Percentiles rank a stretch among this genome's conserved stretches.
Conservation (phyloP, 345 rosid genomes). For the Dipteronia sinensis region DNA sequence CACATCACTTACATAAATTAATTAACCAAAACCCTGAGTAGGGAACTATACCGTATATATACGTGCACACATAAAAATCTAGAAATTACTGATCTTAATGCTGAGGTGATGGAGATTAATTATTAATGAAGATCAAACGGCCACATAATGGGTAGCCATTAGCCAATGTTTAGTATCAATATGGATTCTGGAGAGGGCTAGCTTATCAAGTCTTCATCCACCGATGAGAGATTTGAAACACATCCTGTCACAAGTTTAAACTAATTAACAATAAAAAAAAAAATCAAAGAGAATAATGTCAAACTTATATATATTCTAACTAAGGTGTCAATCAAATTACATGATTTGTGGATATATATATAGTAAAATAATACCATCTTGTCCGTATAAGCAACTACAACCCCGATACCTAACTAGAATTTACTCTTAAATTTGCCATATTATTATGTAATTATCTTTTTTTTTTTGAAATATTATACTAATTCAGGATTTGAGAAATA, state of each 20-base stretch:
- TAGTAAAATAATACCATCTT: too few species aligned
- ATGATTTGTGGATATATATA: too few species aligned
- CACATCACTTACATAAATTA: background rate
- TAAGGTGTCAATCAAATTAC: too few species aligned
- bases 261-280: background rate
- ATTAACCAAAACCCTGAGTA: background rate
- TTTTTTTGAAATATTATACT: too few species aligned
- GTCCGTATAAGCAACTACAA: too few species aligned
- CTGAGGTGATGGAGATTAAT: background rate
- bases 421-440: too few species aligned
- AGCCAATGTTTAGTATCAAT: background rate
- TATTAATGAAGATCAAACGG: background rate
- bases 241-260: conserved; percentile 28
- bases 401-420: too few species aligned
- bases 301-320: too few species aligned
- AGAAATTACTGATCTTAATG: background rate
- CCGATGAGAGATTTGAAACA: conserved; percentile 22
- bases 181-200: conserved; percentile 35
- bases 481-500: too few species aligned
- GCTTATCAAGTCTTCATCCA: conserved; percentile 35
- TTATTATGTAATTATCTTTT: too few species aligned
- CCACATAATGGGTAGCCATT: background rate
- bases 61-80: background rate
- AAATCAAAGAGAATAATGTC: too few species aligned
- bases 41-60: background rate